Conservation (phyloP, 208 protist species). For the Crithidia fasciculata region DNA sequence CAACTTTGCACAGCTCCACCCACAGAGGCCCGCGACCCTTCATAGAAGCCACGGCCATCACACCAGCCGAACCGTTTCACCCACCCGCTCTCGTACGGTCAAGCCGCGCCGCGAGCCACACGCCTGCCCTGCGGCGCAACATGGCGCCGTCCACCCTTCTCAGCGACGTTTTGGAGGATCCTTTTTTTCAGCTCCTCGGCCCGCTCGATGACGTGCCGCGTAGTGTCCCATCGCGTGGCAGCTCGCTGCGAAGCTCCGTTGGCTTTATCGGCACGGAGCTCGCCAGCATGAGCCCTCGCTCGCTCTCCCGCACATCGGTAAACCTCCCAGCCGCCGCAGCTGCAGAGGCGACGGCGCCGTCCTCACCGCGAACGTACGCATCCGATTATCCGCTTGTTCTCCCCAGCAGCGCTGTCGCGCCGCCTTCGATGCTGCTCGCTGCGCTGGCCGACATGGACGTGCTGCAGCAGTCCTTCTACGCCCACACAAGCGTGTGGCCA, state of each 20-base stretch:
- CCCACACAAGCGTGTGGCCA: constrained; percentile 47
- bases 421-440: constrained; percentile 58
- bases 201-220: neutral
- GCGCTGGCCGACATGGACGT: constrained; percentile 61
- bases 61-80: neutral
- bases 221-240: neutral
- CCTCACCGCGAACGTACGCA: too few relatives aligned
- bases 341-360: too few relatives aligned
- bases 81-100: neutral
- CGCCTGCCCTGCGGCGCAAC: neutral
- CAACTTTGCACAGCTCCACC: neutral
- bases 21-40: neutral
- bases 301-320: neutral
- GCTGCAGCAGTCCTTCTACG: constrained; percentile 58
- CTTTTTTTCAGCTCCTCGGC: constrained; percentile 3
- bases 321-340: neutral
- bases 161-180: neutral
- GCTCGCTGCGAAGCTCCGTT: neutral
- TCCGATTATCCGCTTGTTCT: neutral
- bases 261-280: neutral
- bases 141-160: neutral
- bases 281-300: neutral
- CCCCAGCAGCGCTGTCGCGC: constrained; percentile 17
- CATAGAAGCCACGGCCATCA: neutral
- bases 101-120: neutral